Base-by-base conservation (phyloP, 2,329 filamentous ascomycete species). In the Epichloe uncinata region DNA sequence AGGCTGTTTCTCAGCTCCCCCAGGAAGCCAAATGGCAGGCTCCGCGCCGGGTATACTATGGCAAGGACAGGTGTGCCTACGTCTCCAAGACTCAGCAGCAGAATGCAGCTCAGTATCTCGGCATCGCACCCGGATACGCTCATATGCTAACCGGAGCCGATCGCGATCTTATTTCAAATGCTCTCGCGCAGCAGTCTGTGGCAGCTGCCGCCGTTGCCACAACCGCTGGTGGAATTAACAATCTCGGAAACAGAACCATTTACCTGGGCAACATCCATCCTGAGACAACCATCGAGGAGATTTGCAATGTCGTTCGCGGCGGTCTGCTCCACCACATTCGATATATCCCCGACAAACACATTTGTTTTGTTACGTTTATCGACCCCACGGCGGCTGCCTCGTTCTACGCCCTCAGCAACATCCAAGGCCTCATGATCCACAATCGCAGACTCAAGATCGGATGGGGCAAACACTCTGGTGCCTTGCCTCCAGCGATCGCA, bases 81-180 rank as follows among this genome's bases (percentile, higher is more conserved):
- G 91, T 98, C 48, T 98, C 93, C 52, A 98, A 98, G 78, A 98
- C 93, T 0, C 93, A 98, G 70, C 93, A 98, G 72, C 93, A 98
- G 70, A 98, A 98, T 61, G 93, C 93, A 7, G 93, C 93, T 35
- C 93, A 98, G 69, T 98, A 97, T 66, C 78, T 98, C 22, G 93
- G 93, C 50, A 98, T 98, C 61, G 89, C 93, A 18, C 93, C 93
- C 37, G 91, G 91, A 30, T 96, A 97, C 62, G 90, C 93, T 18
- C 90, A 97, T 66, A 91, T 96, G 67, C 76, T 98, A 57, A 97
- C 95, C 59, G 90, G 89, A 46, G 91, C 91, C 48, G 93, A 98
- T 66, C 87, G 91, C 47, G 93, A 98, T 62, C 76, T 98, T 59
- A 97, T 98, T 63, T 96, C 91, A 16, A 97, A 87, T 61, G 91